Conservation (phyloP, 1,284 basidiomycete genomes). For the Pseudozyma thailandica region DNA sequence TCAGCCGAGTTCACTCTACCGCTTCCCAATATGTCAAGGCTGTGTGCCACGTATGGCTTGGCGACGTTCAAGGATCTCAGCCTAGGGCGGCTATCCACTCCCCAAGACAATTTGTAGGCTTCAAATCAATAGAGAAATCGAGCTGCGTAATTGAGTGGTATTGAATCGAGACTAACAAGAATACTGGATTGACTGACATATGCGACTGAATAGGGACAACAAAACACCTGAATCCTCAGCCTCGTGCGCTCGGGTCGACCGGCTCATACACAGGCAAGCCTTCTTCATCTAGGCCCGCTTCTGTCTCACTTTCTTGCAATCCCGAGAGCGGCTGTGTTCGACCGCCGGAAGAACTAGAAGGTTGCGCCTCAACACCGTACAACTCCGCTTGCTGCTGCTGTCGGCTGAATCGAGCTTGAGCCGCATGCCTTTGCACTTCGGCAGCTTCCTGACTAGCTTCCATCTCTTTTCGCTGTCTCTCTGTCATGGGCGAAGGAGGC, state of each 20-base stretch:
- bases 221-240: no score
- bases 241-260: slow-evolving; percentile 17
- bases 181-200: background rate
- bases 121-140: no score
- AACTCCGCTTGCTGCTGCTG: slow-evolving; percentile 37
- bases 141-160: slow-evolving; percentile 3
- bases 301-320: slow-evolving; percentile 36
- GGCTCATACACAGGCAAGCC: slow-evolving; percentile 40
- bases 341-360: slow-evolving; percentile 11
- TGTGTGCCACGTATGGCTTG: no score
- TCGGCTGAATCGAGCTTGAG: slow-evolving; percentile 25
- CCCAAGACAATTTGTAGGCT: no score
- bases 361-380: slow-evolving; percentile 22
- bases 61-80: no score
- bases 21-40: no score
- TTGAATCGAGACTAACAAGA: background rate
- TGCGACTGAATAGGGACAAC: no score
- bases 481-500: no score
- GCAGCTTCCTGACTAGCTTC: slow-evolving; percentile 37
- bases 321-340: slow-evolving; percentile 17
- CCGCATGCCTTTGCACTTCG: slow-evolving; percentile 41
- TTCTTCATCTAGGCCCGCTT: slow-evolving; percentile 28
- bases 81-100: no score
- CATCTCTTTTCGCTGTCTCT: slow-evolving; percentile 35
- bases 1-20: background rate